phyloP scores from a whole-genome alignment of 495 filamentous ascomycete genomes.

The Apodospora peruviana region DNA sequence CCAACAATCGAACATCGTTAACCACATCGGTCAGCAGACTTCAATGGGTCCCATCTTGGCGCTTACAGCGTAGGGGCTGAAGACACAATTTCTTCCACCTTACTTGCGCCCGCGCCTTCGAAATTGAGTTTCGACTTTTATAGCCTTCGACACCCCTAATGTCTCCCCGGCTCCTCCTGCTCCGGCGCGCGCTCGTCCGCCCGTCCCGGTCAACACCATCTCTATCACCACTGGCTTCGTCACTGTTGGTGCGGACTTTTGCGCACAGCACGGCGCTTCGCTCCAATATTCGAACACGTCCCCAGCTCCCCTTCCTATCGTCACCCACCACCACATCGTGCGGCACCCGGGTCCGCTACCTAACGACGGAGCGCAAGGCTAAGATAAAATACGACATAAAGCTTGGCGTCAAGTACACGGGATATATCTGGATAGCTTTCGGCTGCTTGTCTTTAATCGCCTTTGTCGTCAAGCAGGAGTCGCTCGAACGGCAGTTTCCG shows the following conservation, averaged over 20 bases:
- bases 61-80: no score
- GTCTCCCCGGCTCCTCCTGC: constrained; percentile 18
- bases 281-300: constrained; percentile 39
- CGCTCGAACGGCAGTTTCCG: constrained; percentile 66
- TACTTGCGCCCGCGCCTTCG: no score
- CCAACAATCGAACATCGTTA: no score
- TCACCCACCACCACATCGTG: constrained; percentile 32
- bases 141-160: no score
- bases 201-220: not conserved
- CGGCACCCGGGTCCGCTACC: constrained; percentile 54
- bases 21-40: no score
- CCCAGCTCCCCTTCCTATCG: constrained; percentile 73
- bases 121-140: no score
- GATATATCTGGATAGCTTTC: constrained; percentile 50
- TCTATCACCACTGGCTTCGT: not conserved
- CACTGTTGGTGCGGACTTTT: constrained; percentile 15
- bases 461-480: constrained; percentile 59
- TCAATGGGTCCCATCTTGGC: no score
- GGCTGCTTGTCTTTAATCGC: constrained; percentile 48
- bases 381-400: constrained; percentile 61
- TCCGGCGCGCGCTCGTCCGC: constrained; percentile 14
- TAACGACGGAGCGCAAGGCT: constrained; percentile 69
- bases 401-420: constrained; percentile 54
- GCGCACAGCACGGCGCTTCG: constrained; percentile 18
- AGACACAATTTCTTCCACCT: no score